Conservation (phyloP, 179 eudicot genomes). For the Heliamphora pulchella region DNA sequence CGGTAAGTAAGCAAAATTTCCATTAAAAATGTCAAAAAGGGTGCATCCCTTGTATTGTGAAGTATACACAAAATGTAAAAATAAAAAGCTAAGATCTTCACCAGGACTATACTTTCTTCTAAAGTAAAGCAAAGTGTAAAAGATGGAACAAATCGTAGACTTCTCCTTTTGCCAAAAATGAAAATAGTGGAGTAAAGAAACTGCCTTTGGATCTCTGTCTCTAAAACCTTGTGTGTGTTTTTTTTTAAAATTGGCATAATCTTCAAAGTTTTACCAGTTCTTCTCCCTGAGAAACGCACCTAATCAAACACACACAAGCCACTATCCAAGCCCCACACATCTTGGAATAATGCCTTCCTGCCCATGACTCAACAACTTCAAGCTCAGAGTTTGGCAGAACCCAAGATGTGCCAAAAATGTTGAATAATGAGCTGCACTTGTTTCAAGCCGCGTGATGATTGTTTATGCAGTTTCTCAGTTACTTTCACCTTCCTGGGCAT, state of each 20-base stretch:
- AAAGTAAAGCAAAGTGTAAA: not conserved
- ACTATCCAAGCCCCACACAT: not conserved
- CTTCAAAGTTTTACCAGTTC: not conserved
- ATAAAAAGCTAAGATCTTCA: not conserved
- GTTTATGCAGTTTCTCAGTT: not conserved
- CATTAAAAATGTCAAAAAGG: not conserved
- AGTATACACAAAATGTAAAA: not conserved
- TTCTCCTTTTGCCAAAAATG: not conserved
- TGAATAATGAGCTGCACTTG: not conserved
- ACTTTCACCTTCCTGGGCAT: not conserved
- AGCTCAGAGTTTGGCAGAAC: not conserved
- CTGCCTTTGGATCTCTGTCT: not conserved
- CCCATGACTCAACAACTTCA: not conserved
- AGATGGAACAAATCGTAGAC: not conserved
- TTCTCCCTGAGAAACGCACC: not conserved
- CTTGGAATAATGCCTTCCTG: not conserved
- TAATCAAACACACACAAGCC: not conserved
- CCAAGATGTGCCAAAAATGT: not conserved
- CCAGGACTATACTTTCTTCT: not conserved
- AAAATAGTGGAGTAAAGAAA: constrained; percentile 1
- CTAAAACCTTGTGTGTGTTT: not conserved
- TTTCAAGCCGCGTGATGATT: not conserved
- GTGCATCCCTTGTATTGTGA: not conserved
- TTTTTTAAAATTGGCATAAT: not conserved
- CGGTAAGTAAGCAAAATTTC: not conserved